Conservation (phyloP, 495 filamentous ascomycete species). For the Chaetomidium leptoderma region DNA sequence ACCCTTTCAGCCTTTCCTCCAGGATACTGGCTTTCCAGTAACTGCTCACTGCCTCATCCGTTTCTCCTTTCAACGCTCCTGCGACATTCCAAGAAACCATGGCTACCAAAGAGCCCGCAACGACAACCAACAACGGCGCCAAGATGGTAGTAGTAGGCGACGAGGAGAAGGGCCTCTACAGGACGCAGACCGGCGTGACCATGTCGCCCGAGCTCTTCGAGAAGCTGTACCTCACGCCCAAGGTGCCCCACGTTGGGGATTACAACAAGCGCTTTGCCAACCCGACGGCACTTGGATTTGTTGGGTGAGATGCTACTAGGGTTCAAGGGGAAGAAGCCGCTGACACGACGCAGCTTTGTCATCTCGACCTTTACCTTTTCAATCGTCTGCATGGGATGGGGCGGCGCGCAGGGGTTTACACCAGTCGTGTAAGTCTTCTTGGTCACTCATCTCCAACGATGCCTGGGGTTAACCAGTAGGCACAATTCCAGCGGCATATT, state of each 20-base stretch:
- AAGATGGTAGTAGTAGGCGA: conserved; percentile 22
- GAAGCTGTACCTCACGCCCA: conserved; percentile 55
- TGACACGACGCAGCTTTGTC: conserved; percentile 40
- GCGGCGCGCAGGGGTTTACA: conserved; percentile 44
- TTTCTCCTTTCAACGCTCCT: no score
- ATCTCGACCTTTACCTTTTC: conserved; percentile 46
- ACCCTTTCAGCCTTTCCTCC: neutral
- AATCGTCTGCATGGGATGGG: conserved; percentile 54
- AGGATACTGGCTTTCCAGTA: neutral
- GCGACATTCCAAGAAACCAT: neutral
- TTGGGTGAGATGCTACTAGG: no score
- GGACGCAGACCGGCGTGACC: conserved; percentile 38
- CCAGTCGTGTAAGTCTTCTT: conserved; percentile 44
- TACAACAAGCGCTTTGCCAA: conserved; percentile 50
- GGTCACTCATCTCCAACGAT: neutral
- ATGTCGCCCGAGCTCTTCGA: conserved; percentile 55
- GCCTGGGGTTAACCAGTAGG: neutral
- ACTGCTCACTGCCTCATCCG: neutral
- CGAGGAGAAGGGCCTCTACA: conserved; percentile 39
- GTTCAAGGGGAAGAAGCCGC: neutral
- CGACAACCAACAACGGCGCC: conserved; percentile 11
- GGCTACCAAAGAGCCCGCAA: conserved; percentile 11
- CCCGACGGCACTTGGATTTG: conserved; percentile 51
- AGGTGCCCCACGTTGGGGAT: conserved; percentile 46
- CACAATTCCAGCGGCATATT: conserved; percentile 46